Conservation (phyloP, 2,329 filamentous ascomycete genomes). For the Elsinoe necatrix region DNA sequence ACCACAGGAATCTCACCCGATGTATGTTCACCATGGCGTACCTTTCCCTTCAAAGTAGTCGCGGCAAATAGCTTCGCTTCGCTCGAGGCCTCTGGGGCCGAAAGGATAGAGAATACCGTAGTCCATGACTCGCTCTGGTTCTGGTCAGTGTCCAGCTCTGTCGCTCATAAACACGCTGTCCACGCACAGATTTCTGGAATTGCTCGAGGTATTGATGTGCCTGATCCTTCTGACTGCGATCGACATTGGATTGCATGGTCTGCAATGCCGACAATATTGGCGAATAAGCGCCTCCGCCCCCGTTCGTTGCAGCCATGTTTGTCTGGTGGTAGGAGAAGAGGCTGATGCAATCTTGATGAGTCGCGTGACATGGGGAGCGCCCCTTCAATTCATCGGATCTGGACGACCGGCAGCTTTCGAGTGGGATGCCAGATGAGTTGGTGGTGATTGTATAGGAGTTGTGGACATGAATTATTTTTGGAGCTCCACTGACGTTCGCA, state of each 20-base stretch:
- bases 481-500: conserved; percentile 5
- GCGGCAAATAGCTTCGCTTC: conserved; percentile 93
- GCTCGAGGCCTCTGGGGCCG: conserved; percentile 63
- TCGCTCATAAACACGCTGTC: background rate
- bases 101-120: conserved; percentile 75
- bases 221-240: conserved; percentile 75
- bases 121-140: conserved; percentile 80
- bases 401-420: too few relatives aligned
- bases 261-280: conserved; percentile 81
- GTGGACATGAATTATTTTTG: background rate
- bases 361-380: conserved; percentile 2
- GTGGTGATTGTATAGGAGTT: background rate
- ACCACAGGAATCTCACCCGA: conserved; percentile 21
- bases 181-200: conserved; percentile 93
- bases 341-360: background rate
- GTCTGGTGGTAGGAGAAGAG: conserved; percentile 6
- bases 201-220: conserved; percentile 85
- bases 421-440: background rate
- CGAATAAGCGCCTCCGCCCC: conserved; percentile 62
- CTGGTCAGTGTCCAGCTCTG: conserved; percentile 22
- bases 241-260: conserved; percentile 79
- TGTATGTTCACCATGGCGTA: conserved; percentile 35
- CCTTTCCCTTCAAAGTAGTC: conserved; percentile 96
- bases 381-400: background rate
- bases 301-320: conserved; percentile 38